A percentile compares a stretch with the other conserved stretches of the same genome.
These are phyloP conservation scores for Ascochyta fabae DNA, from an alignment of 2,329 filamentous ascomycete genomes.

Conservation along the genomic window DNA sequence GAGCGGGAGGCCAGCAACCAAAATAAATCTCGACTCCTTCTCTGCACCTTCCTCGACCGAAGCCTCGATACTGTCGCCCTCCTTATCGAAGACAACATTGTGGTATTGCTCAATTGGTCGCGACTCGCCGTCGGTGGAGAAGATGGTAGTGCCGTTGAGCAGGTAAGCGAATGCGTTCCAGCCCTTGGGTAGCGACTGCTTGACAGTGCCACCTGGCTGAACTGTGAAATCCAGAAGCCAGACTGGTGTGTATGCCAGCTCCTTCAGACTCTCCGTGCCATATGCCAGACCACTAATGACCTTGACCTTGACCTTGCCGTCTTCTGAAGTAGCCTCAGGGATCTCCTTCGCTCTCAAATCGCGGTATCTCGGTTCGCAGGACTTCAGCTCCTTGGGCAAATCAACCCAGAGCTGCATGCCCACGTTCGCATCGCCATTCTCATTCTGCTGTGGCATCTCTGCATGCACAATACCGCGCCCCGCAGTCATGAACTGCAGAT, in stretches of 20 bases:
- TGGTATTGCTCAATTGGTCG: slow-evolving; percentile 71
- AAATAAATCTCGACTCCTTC: slow-evolving; percentile 65
- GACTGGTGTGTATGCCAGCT: slow-evolving; percentile 95
- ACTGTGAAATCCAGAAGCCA: slow-evolving; percentile 90
- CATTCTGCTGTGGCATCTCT: slow-evolving; percentile 86
- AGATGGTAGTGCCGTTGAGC: slow-evolving; percentile 73
- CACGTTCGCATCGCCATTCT: slow-evolving; percentile 77
- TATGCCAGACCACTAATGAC: slow-evolving; percentile 87
- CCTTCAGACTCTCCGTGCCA: slow-evolving; percentile 84
- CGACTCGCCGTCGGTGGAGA: slow-evolving; percentile 50
- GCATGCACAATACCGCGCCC: slow-evolving; percentile 91
- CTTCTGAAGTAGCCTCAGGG: slow-evolving; percentile 73
- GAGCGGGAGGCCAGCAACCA: slow-evolving; percentile 74
- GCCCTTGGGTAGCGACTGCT: slow-evolving; percentile 74
- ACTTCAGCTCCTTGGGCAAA: slow-evolving; percentile 79
- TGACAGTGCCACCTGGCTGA: slow-evolving; percentile 76
- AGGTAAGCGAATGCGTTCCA: slow-evolving; percentile 94
- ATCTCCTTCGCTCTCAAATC: slow-evolving; percentile 83
- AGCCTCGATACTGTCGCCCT: slow-evolving; percentile 77
- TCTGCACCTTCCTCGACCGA: slow-evolving; percentile 70
- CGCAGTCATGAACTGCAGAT: slow-evolving; percentile 97
- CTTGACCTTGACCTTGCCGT: slow-evolving; percentile 78
- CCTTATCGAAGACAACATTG: slow-evolving; percentile 85
- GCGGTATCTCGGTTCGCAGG: slow-evolving; percentile 89
- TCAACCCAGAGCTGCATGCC: slow-evolving; percentile 97